Base-by-base conservation (phyloP, 306 rosid species). In the Psophocarpus tetragonolobus region DNA sequence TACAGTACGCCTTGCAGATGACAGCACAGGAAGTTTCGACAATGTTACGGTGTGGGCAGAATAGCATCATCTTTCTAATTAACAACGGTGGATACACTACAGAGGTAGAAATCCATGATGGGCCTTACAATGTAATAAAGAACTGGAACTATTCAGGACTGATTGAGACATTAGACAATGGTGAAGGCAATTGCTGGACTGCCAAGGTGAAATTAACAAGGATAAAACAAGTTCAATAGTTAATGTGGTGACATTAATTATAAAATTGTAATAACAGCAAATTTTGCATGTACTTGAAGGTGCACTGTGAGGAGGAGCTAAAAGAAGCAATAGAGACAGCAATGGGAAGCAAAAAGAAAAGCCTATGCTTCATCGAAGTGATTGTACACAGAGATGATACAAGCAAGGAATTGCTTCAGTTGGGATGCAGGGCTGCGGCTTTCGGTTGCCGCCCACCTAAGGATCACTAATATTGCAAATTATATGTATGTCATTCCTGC, bases 171-270 rank as follows among this genome's bases (percentile, higher is more conserved):
- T 48, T 76, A 50, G 80, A 76, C 15, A 64, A 76, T 23, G 80
- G 73, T 33, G 73, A 76, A 76, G 80, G 80, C 10, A 76, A 48
- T 12, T 76, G 80, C 5, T 76, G 72, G 72, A 76, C 80, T 47
- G 73, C 73, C 39, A 75, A 64, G 80, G 80, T 75, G 17, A 75
- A 58, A 58, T 23, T 39, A 74, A 41, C 42, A 56, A 21, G 27
- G 23, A 35, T 20, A 1, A 32, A 32, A 29, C 24, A 62, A 4
- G 26, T 8, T 14, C 6, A 50, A 23, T 23, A 12, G 20, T 23
- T 9, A 56, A 23, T 12, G 64, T 10, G 2, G 29, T 21, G n/a
- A 39, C 33, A 73, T 14, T n/a, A n/a, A n/a, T 73, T 23, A 56
- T 51, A 57, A 36, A 17, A 13, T 36, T 36, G 14, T 73, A 26